Evolutionary conservation across 140 eudicot genomes (phyloP).

Genomic region (Flaveria floridana): DNA sequence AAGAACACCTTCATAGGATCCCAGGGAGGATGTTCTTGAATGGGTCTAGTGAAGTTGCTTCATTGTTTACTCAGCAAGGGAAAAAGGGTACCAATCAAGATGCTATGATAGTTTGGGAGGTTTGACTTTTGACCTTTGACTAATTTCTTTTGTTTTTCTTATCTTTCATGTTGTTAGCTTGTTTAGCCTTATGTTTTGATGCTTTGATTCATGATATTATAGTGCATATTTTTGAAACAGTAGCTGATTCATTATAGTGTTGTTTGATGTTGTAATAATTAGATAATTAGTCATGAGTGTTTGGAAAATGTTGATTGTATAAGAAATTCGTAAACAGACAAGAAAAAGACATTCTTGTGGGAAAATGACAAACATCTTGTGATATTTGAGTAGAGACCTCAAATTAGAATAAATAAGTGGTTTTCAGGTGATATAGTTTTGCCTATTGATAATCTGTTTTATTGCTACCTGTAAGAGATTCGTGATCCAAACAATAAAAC

Average conservation of each 20-base stretch:
- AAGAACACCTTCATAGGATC: slow-evolving; percentile 57
- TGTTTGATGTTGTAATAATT: background rate
- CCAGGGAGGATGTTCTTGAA: slow-evolving; percentile 72
- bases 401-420: background rate
- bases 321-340: background rate
- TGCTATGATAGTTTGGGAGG: slow-evolving; percentile 99
- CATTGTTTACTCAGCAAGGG: slow-evolving; percentile 79
- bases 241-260: background rate
- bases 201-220: background rate
- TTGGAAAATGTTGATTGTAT: background rate
- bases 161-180: background rate
- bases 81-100: slow-evolving; percentile 94
- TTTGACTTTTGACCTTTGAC: slow-evolving; percentile 17
- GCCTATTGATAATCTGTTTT: background rate
- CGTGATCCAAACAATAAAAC: background rate
- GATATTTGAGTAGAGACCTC: background rate
- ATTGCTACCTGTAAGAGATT: background rate
- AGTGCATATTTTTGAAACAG: too few species aligned
- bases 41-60: slow-evolving; percentile 77
- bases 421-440: background rate
- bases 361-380: background rate
- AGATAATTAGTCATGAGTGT: background rate
- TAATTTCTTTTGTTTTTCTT: background rate
- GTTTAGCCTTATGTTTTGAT: background rate
- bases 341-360: background rate